phyloP scores from a whole-genome alignment of 345 rosid genomes.

The Populus deltoides region DNA sequence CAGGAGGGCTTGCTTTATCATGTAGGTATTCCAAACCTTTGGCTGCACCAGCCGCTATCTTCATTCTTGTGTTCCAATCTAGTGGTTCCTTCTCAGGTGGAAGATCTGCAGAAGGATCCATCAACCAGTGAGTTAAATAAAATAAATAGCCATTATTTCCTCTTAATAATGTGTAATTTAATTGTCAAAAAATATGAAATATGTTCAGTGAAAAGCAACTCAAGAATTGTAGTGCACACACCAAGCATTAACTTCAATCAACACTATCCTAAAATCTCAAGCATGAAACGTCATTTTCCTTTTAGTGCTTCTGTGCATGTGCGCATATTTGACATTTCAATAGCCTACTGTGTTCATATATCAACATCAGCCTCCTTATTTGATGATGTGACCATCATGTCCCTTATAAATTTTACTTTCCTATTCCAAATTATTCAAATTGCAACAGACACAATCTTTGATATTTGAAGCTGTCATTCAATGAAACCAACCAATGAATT shows the following conservation, averaged over 20 bases:
- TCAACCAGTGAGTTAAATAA: neutral
- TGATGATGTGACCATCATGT: neutral
- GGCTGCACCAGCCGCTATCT: conserved; percentile 97
- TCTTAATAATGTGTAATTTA: neutral
- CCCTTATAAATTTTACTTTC: neutral
- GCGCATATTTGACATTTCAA: neutral
- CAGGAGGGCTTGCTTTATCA: conserved; percentile 93
- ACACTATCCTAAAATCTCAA: neutral
- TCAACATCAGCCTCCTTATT: neutral
- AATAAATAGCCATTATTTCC: neutral
- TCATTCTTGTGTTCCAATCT: conserved; percentile 97
- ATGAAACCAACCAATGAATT: neutral
- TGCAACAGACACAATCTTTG: neutral
- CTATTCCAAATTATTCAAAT: neutral
- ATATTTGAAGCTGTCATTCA: neutral
- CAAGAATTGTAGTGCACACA: neutral
- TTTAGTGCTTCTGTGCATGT: neutral
- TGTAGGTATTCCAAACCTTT: conserved; percentile 93
- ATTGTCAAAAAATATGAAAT: neutral
- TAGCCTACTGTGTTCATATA: neutral
- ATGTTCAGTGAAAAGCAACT: neutral
- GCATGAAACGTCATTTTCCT: neutral
- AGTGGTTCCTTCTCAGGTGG: conserved; percentile 89
- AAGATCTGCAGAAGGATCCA: conserved; percentile 49
- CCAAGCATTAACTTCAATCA: conserved; percentile 1